These are phyloP conservation scores for Solanum chilense DNA, from an alignment of 257 asterid genomes.

Conservation along the genomic window DNA sequence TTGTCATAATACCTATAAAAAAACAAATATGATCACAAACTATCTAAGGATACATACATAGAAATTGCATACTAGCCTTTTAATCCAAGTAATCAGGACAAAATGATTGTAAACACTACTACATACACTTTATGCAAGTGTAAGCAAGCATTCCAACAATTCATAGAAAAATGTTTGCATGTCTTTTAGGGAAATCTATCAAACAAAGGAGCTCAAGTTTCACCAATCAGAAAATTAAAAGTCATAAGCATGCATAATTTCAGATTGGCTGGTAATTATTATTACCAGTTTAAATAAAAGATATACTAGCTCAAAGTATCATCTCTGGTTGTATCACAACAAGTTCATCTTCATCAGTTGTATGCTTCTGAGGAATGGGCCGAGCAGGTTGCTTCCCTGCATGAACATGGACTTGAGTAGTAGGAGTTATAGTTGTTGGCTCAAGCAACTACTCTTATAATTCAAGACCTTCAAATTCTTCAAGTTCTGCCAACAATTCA, in stretches of 20 bases:
- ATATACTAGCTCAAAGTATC: slow-evolving; percentile 13
- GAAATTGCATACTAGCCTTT: neutral
- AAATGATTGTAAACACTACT: neutral
- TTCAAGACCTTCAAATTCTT: slow-evolving; percentile 20
- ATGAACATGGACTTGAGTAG: slow-evolving; percentile 11
- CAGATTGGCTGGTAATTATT: neutral
- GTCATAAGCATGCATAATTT: neutral
- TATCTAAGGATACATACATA: neutral
- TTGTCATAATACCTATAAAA: neutral
- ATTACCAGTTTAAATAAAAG: neutral
- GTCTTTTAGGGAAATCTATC: neutral
- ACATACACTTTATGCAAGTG: neutral
- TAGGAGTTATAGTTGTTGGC: slow-evolving; percentile 21
- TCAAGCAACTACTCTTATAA: slow-evolving; percentile 26
- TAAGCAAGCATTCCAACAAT: neutral
- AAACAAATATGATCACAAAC: neutral
- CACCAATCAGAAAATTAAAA: neutral
- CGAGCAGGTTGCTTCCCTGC: slow-evolving; percentile 11
- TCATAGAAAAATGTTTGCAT: neutral
- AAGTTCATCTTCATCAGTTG: slow-evolving; percentile 23
- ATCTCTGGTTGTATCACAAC: slow-evolving; percentile 23
- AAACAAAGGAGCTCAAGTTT: too few relatives aligned
- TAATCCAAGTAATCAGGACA: neutral
- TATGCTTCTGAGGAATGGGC: slow-evolving; percentile 10
- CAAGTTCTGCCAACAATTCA: slow-evolving; percentile 31